A percentile compares a stretch with the other conserved stretches of the same genome.
phyloP scores from a whole-genome alignment of 495 filamentous ascomycete genomes.

The Endocarpon pusillum region DNA sequence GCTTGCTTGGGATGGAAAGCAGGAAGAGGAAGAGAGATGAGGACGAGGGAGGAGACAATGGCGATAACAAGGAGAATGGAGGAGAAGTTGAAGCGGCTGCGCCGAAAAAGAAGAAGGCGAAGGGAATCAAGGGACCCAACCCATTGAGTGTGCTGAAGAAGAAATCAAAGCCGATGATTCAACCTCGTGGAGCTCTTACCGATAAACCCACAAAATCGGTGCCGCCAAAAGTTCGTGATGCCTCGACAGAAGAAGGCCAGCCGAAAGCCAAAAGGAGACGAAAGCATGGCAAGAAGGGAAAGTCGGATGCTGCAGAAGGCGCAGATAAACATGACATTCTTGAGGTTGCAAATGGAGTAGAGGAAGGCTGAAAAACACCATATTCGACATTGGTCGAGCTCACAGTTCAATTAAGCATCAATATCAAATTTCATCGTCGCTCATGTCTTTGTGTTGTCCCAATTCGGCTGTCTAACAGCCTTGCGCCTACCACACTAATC shows the following conservation, averaged over 20 bases:
- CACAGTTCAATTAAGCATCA: too few species aligned
- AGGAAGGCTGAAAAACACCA: too few species aligned
- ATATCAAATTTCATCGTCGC: too few species aligned
- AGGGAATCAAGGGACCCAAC: conserved; percentile 72
- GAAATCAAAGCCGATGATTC: conserved; percentile 17
- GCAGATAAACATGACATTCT: too few species aligned
- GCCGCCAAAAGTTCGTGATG: conserved; percentile 12
- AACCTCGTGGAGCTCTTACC: too few species aligned
- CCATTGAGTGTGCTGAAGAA: conserved; percentile 79
- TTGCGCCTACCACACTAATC: too few species aligned
- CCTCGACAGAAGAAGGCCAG: conserved; percentile 10
- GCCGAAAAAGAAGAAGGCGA: conserved; percentile 42
- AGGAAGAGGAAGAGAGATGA: conserved; percentile 29
- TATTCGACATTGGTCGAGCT: too few species aligned
- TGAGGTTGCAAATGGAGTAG: too few species aligned
- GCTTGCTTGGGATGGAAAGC: conserved; percentile 37
- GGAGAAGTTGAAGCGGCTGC: conserved; percentile 14
- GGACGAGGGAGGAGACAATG: conserved; percentile 26
- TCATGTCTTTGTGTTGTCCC: too few species aligned
- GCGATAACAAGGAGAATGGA: conserved; percentile 26
- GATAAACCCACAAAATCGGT: conserved; percentile 9
- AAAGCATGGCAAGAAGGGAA: conserved; percentile 23
- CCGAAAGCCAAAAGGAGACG: conserved; percentile 31
- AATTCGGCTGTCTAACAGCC: too few species aligned
- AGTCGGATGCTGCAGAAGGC: conserved; percentile 2